These are phyloP conservation scores for Cladophialophora psammophila DNA, from an alignment of 2,329 filamentous ascomycete species.

Conservation along the genomic window DNA sequence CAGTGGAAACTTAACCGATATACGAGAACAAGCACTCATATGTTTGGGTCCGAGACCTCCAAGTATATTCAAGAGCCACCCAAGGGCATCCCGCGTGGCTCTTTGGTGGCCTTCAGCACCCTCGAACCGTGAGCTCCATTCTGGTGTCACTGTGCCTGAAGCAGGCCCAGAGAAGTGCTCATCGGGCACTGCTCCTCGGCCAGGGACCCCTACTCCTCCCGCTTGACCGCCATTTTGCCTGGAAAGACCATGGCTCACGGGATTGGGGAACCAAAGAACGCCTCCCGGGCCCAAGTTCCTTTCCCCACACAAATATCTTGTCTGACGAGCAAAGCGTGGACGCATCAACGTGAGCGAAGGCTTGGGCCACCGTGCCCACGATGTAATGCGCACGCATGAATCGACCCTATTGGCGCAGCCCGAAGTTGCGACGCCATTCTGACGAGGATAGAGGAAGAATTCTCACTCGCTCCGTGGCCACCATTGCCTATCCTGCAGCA, in stretches of 20 bases:
- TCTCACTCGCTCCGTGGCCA: slow-evolving; percentile 15
- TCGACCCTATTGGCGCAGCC: slow-evolving; percentile 24
- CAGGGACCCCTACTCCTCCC: slow-evolving; percentile 10
- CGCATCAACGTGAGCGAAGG: slow-evolving; percentile 6
- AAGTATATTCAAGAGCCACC: neutral
- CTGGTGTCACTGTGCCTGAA: neutral
- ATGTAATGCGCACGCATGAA: slow-evolving; percentile 18
- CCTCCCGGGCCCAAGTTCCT: slow-evolving; percentile 18
- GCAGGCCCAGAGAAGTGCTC: neutral
- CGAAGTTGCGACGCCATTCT: slow-evolving; percentile 8
- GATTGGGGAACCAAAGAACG: slow-evolving; percentile 24
- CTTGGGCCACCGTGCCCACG: slow-evolving; percentile 4
- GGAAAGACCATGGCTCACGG: slow-evolving; percentile 11
- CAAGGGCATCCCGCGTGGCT: neutral
- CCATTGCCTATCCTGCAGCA: slow-evolving; percentile 11
- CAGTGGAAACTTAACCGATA: slow-evolving; percentile 16
- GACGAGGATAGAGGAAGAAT: slow-evolving; percentile 14
- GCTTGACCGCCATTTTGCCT: slow-evolving; percentile 34
- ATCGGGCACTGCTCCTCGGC: neutral
- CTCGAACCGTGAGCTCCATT: neutral
- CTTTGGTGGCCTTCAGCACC: neutral
- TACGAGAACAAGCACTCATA: neutral
- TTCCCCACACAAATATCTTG: slow-evolving; percentile 26
- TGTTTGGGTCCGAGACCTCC: neutral
- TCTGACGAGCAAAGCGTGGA: slow-evolving; percentile 24